phyloP scores from a whole-genome alignment of 805 yeast species.

The Kodamaea fukazawae region DNA sequence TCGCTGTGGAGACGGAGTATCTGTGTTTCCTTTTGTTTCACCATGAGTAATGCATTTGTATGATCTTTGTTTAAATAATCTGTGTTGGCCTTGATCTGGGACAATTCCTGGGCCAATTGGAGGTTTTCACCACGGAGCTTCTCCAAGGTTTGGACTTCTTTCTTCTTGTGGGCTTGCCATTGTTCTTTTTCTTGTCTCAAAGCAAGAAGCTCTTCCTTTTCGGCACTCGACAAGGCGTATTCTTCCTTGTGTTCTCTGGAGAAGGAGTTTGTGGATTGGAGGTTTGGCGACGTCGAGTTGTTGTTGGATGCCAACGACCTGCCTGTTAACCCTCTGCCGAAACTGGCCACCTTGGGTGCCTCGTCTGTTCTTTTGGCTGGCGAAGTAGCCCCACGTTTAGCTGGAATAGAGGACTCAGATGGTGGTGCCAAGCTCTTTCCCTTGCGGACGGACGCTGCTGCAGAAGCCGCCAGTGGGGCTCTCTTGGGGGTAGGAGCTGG shows the following conservation, averaged over 20 bases:
- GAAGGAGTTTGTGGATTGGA: background rate
- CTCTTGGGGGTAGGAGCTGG: conserved; percentile 11
- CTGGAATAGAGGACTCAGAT: conserved; percentile 43
- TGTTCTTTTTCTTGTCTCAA: conserved; percentile 52
- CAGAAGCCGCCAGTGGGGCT: background rate
- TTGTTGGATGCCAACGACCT: conserved; percentile 34
- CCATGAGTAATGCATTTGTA: conserved; percentile 47
- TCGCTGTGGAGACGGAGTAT: conserved; percentile 59
- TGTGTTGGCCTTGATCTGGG: conserved; percentile 23
- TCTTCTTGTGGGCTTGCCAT: conserved; percentile 33
- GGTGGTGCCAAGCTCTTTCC: conserved; percentile 2
- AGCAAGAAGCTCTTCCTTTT: conserved; percentile 14
- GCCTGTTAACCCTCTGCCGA: conserved; percentile 42
- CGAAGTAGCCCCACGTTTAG: conserved; percentile 68
- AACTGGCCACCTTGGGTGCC: conserved; percentile 24
- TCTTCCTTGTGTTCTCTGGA: conserved; percentile 9
- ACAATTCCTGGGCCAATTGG: conserved; percentile 23
- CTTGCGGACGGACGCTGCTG: background rate
- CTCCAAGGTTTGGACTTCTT: conserved; percentile 22
- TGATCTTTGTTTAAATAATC: conserved; percentile 50
- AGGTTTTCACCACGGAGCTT: conserved; percentile 24
- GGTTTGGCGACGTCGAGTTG: conserved; percentile 15
- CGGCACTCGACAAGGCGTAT: conserved; percentile 19
- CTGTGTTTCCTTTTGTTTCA: conserved; percentile 70
- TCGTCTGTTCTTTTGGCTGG: conserved; percentile 53